Percentiles rank a stretch among this genome's conserved stretches.
These are phyloP conservation scores for Arabidopsis lyrata DNA, from an alignment of 441 rosid genomes.

Conservation along the genomic window DNA sequence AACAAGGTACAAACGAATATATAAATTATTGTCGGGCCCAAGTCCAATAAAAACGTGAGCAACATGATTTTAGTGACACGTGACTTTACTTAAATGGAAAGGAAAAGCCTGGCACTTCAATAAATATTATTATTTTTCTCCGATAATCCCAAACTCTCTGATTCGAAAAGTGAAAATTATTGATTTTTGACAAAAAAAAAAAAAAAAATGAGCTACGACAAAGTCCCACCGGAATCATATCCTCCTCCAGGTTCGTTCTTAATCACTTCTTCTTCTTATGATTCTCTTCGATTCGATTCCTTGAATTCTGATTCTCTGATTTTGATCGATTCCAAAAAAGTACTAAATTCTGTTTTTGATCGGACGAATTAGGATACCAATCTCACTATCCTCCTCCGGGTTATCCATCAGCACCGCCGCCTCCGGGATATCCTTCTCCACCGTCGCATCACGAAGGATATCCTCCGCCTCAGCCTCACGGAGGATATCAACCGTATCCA, in stretches of 20 bases:
- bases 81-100: not conserved
- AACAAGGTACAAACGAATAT: not conserved
- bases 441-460: conserved; percentile 15
- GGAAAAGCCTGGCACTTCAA: conserved; percentile 1
- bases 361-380: conserved; percentile 52
- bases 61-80: conserved; percentile 5
- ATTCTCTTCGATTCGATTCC: conserved; percentile 5
- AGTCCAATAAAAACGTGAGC: conserved; percentile 26
- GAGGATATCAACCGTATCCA: conserved; percentile 60
- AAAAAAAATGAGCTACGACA: conserved; percentile 73
- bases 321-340: not conserved
- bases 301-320: not conserved
- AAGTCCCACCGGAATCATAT: conserved; percentile 61
- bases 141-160: conserved; percentile 29
- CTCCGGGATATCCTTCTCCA: conserved; percentile 36
- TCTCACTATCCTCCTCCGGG: conserved; percentile 64
- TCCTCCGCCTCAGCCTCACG: conserved; percentile 48
- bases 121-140: not conserved
- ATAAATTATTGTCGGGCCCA: not conserved
- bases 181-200: not conserved
- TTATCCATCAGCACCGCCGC: conserved; percentile 51
- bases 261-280: not conserved
- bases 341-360: not conserved
- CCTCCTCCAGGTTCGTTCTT: conserved; percentile 67
- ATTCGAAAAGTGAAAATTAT: not conserved